Evolutionary conservation across 371 early-diverging fungal species (phyloP).

Genomic region (Mucor velutinosus): DNA sequence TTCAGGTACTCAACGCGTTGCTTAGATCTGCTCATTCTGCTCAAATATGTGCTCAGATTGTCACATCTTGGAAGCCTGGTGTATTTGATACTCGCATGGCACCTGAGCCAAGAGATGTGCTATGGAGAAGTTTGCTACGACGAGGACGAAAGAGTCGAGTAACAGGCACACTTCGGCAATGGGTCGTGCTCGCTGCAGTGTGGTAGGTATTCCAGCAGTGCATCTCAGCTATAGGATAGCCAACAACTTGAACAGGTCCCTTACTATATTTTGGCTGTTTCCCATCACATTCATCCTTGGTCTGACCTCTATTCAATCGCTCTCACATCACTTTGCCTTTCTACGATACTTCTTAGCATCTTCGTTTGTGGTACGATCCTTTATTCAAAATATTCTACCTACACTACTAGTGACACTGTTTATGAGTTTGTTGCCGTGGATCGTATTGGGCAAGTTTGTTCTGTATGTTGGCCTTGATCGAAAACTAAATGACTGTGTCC

Average conservation of each 20-base stretch:
- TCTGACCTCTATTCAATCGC: constrained; percentile 68
- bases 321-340: constrained; percentile 63
- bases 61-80: constrained; percentile 66
- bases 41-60: constrained; percentile 64
- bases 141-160: constrained; percentile 46
- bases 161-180: constrained; percentile 44
- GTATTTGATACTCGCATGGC: constrained; percentile 75
- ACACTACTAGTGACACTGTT: constrained; percentile 64
- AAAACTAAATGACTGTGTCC: background rate
- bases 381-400: constrained; percentile 68
- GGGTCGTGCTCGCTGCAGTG: constrained; percentile 56
- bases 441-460: constrained; percentile 38
- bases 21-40: constrained; percentile 47
- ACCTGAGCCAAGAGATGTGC: constrained; percentile 91
- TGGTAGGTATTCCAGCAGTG: constrained; percentile 35
- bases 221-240: background rate
- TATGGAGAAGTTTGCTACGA: constrained; percentile 83
- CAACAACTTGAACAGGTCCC: constrained; percentile 43
- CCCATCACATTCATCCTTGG: constrained; percentile 73
- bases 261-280: constrained; percentile 72
- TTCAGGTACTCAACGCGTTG: background rate
- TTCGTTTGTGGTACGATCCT: constrained; percentile 48
- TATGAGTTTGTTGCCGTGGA: constrained; percentile 67
- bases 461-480: too few relatives aligned
- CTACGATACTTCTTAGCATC: constrained; percentile 56